These are phyloP conservation scores for Lipomyces kockii DNA, from an alignment of 805 yeast genomes.

Conservation along the genomic window DNA sequence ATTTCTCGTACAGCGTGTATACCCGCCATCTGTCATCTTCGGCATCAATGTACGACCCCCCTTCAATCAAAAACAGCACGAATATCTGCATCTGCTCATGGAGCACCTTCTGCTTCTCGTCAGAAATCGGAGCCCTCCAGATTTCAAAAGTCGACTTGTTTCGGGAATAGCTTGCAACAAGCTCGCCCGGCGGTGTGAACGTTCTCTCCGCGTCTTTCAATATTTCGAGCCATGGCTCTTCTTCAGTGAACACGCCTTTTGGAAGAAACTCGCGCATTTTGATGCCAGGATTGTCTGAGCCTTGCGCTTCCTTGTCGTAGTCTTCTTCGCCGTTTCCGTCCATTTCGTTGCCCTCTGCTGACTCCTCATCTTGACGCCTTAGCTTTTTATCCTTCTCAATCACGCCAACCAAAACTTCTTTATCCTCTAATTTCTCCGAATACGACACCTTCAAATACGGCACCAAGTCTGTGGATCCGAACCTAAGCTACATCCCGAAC, in stretches of 20 bases:
- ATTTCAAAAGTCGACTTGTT: constrained; percentile 55
- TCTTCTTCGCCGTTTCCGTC: constrained; percentile 23
- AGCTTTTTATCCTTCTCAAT: constrained; percentile 18
- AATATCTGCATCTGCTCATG: constrained; percentile 77
- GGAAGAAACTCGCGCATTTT: constrained; percentile 67
- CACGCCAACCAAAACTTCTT: constrained; percentile 17
- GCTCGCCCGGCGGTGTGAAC: constrained; percentile 37
- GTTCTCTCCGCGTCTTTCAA: constrained; percentile 8
- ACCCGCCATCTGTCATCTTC: constrained; percentile 81
- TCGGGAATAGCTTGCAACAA: constrained; percentile 45
- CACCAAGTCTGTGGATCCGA: constrained; percentile 72
- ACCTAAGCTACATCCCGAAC: constrained; percentile 49
- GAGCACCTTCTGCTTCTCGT: constrained; percentile 54
- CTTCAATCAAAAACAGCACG: constrained; percentile 85
- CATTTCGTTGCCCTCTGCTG: constrained; percentile 20
- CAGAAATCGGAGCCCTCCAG: constrained; percentile 55
- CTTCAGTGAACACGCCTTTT: constrained; percentile 62
- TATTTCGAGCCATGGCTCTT: constrained; percentile 58
- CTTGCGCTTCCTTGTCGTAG: constrained; percentile 7
- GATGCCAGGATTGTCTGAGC: constrained; percentile 54
- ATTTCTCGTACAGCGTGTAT: constrained; percentile 55
- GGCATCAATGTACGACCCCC: constrained; percentile 85
- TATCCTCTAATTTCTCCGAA: constrained; percentile 51
- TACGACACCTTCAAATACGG: constrained; percentile 72
- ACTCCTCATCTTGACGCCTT: constrained; percentile 17